Percentiles rank a stretch among this genome's conserved stretches.
These are phyloP conservation scores for Globisporangium ultimum DNA, from an alignment of 352 stramenopile genomes.

Conservation along the genomic window DNA sequence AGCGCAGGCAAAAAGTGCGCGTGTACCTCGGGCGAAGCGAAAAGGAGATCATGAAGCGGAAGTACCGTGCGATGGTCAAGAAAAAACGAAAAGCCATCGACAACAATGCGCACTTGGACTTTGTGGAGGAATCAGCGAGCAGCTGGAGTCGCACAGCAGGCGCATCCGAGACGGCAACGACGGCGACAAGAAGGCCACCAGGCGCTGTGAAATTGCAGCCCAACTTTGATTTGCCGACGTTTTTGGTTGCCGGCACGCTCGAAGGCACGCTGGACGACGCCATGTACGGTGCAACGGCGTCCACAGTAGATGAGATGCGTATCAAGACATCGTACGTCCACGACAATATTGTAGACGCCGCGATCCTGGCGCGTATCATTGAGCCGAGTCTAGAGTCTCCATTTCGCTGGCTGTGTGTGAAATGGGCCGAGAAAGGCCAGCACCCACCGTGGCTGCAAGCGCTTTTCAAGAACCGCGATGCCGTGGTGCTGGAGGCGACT, in stretches of 20 bases:
- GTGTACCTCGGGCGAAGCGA: too few species aligned
- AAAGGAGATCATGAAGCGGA: too few species aligned
- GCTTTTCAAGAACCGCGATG: slow-evolving; percentile 6
- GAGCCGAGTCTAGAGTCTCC: neutral
- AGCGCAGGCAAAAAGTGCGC: too few species aligned
- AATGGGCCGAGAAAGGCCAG: slow-evolving; percentile 4
- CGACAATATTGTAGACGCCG: slow-evolving; percentile 3
- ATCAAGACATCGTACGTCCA: slow-evolving; percentile 9
- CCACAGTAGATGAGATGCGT: slow-evolving; percentile 1
- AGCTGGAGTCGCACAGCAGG: too few species aligned
- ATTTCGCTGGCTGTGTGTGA: neutral
- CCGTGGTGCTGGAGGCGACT: slow-evolving; percentile 5
- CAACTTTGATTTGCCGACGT: neutral
- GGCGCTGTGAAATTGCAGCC: neutral
- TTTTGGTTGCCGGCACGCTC: slow-evolving; percentile 6
- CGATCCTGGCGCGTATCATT: neutral
- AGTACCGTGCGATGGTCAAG: too few species aligned
- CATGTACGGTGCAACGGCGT: slow-evolving; percentile 6
- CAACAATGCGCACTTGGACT: too few species aligned
- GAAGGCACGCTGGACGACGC: slow-evolving; percentile 11
- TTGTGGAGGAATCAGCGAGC: too few species aligned
- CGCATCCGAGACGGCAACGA: too few species aligned
- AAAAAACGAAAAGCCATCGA: too few species aligned
- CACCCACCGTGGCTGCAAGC: neutral
- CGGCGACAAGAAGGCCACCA: too few species aligned